A percentile compares a stretch with the other conserved stretches of the same genome.
phyloP scores from a whole-genome alignment of 139 green algal genomes.

The Bryopsis sp. region DNA sequence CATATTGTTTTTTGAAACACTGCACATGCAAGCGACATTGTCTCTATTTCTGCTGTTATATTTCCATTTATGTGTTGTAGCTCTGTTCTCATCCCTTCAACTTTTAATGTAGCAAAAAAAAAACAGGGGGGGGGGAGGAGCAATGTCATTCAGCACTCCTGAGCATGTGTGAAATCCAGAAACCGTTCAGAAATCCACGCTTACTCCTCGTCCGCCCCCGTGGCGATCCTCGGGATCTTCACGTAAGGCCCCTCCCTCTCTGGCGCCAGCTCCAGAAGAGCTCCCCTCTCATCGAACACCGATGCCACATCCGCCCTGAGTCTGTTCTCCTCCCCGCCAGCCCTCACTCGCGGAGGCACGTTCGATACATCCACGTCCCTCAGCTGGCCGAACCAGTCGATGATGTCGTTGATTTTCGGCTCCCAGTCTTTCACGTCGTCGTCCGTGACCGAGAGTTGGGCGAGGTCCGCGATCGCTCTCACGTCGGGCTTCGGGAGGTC shows the following conservation, averaged over 20 bases:
- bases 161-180: too few species aligned
- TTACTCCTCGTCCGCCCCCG: too few species aligned
- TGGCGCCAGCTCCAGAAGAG: background rate
- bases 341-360: constrained; percentile 1
- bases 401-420: constrained; percentile 8
- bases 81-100: too few species aligned
- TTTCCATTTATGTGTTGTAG: too few species aligned
- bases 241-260: background rate
- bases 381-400: constrained; percentile 12
- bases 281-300: background rate
- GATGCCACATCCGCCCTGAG: background rate
- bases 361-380: background rate
- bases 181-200: too few species aligned
- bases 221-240: background rate
- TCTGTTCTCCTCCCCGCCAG: background rate
- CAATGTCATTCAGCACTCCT: too few species aligned
- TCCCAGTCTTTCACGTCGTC: constrained; percentile 4
- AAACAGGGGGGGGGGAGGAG: too few species aligned
- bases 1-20: too few species aligned
- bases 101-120: too few species aligned
- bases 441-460: background rate
- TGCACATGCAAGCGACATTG: too few species aligned
- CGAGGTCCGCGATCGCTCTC: background rate
- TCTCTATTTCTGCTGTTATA: too few species aligned
- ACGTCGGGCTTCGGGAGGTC: constrained; percentile 6